phyloP scores from a whole-genome alignment of 768 basidiomycete species.

The Cystofilobasidium capitatum region DNA sequence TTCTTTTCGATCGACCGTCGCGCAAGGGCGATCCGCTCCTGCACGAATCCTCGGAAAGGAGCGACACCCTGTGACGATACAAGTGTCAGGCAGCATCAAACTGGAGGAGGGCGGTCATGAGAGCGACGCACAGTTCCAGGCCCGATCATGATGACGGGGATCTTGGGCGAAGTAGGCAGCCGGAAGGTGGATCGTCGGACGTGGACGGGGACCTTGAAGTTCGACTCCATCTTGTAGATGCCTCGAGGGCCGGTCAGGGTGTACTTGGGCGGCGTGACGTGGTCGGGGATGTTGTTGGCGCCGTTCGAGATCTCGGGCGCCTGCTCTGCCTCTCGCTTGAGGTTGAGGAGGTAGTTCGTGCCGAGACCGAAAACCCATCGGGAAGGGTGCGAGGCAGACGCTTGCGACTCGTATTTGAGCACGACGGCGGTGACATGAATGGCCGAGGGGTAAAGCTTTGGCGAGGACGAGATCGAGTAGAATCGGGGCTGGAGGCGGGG shows the following conservation, averaged over 20 bases:
- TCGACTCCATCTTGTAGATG: conserved; percentile 58
- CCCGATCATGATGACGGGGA: conserved; percentile 97
- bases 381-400: conserved; percentile 31
- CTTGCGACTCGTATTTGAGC: conserved; percentile 71
- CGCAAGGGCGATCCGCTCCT: conserved; percentile 93
- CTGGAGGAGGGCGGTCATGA: conserved; percentile 22
- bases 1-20: conserved; percentile 92
- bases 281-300: conserved; percentile 37
- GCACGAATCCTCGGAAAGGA: conserved; percentile 97
- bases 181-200: conserved; percentile 94
- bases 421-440: conserved; percentile 95
- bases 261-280: conserved; percentile 55
- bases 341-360: conserved; percentile 89
- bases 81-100: background rate
- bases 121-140: conserved; percentile 76
- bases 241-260: conserved; percentile 83
- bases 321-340: conserved; percentile 63
- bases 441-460: conserved; percentile 75
- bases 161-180: conserved; percentile 93
- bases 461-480: conserved; percentile 96
- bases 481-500: conserved; percentile 92
- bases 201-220: conserved; percentile 81
- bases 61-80: conserved; percentile 68
- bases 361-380: conserved; percentile 81
- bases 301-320: conserved; percentile 33